Evolutionary conservation across 2,329 filamentous ascomycete genomes (phyloP).

Genomic region (Colletotrichum gloeosporioides): DNA sequence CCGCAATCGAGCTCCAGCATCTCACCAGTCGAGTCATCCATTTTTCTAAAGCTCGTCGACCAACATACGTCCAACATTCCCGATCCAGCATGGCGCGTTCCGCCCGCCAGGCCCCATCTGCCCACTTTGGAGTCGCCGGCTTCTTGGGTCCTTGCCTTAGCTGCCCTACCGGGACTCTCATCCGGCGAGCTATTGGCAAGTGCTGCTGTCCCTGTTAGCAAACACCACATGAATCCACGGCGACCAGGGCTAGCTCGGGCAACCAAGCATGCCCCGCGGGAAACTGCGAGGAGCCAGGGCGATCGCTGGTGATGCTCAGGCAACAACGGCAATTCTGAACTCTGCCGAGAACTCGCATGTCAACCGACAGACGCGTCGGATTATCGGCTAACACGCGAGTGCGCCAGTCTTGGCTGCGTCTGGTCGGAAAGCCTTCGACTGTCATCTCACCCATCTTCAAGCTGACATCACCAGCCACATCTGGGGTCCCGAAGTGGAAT

Average conservation of each 20-base stretch:
- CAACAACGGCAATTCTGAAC: slow-evolving; percentile 4
- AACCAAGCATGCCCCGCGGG: not conserved
- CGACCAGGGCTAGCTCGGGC: not conserved
- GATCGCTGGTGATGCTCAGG: not conserved
- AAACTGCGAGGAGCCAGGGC: not conserved
- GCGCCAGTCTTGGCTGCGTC: not conserved
- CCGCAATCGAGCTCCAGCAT: not conserved
- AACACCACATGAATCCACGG: not conserved
- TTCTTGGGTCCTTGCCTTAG: not conserved
- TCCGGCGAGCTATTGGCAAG: not conserved
- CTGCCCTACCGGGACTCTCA: not conserved
- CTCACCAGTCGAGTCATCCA: not conserved
- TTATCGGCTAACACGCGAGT: not conserved
- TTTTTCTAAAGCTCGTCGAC: not conserved
- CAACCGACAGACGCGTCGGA: not conserved
- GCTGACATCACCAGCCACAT: not conserved
- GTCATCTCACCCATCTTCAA: not conserved
- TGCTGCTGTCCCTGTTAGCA: not conserved
- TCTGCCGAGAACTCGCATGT: not conserved
- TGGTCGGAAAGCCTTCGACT: not conserved
- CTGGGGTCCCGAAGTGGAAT: not conserved
- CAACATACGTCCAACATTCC: not conserved
- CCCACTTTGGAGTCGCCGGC: not conserved
- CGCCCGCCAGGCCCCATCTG: not conserved
- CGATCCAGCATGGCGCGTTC: not conserved